These are phyloP conservation scores for Fusarium sp. DNA, from an alignment of 2,329 filamentous ascomycete genomes.

Conservation along the genomic window DNA sequence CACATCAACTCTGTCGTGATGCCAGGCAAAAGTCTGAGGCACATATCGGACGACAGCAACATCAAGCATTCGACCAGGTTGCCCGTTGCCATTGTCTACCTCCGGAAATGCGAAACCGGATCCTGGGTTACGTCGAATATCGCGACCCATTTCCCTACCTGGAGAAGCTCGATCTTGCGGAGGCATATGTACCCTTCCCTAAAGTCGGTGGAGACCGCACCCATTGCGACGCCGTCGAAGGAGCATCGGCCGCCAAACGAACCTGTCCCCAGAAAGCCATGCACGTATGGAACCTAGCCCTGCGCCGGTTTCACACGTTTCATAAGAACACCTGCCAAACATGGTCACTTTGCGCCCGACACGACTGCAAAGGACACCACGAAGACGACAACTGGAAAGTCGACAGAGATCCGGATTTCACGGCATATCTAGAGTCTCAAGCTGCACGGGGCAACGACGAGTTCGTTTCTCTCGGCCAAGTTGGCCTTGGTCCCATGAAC, in stretches of 20 bases:
- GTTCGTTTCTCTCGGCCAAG: neutral
- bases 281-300: neutral
- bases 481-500: neutral
- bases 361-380: neutral
- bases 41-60: neutral
- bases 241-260: fast-evolving
- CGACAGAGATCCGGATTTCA: neutral
- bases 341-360: neutral
- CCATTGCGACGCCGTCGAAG: fast-evolving
- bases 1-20: neutral
- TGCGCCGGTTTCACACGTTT: neutral
- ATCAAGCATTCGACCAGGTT: neutral
- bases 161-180: neutral
- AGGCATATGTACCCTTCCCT: neutral
- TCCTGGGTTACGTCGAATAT: neutral
- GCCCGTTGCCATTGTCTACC: fast-evolving
- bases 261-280: neutral
- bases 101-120: neutral
- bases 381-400: neutral
- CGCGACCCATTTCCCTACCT: neutral
- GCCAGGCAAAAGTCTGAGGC: neutral
- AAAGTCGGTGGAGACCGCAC: neutral
- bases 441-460: neutral
- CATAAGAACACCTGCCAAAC: neutral
- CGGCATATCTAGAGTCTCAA: fast-evolving